Base-by-base conservation (phyloP, 441 rosid genomes). In the Breynia disticha region DNA sequence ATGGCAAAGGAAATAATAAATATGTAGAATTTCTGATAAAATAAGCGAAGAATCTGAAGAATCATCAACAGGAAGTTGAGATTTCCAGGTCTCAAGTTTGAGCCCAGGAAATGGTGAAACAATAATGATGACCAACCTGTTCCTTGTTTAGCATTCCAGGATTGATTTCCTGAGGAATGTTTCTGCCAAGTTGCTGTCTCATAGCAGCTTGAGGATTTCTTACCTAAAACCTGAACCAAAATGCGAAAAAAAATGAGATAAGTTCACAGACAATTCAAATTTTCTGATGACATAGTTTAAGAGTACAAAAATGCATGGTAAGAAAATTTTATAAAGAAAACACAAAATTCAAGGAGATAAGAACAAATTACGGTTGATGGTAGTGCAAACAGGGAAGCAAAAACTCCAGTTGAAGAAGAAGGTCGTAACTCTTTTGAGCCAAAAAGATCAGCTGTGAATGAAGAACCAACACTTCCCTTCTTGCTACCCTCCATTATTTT, bases 331-430 rank as follows among this genome's bases (percentile, higher is more conserved):
- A 9, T 9, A 41, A 11, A 15, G 44, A 41, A 41, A 49, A 7
- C 24, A 49, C 14, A 17, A 19, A 21, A 11, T 0, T 21, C 28
- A 1, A 11, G 11, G 9, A 49, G 14, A 7, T 11, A 4, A 49
- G 1, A 21, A 19, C 10, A 19, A 19, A 8, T 2, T 73, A 83
- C 96, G 77, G 64, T 60, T 8, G 80, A 66, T 22, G 85, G 81
- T 51, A 73, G 78, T 54, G 85, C 69, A 48, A 86, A 82, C 59
- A 90, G 80, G 38, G 95, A 80, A 41, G 80, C 76, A 50, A 86
- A 79, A 47, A 60, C 73, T 55, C 84, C 74, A n/a, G 81, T 49
- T 7, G 88, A 75, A 11, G 84, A 56, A 15, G 72, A 22, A 9
- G 80, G 66, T 12, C 79, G 62, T 21, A 76, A 61, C 54, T 82